phyloP scores from a whole-genome alignment of 192 early-diverging fungal genomes.

The Podila epigama region DNA sequence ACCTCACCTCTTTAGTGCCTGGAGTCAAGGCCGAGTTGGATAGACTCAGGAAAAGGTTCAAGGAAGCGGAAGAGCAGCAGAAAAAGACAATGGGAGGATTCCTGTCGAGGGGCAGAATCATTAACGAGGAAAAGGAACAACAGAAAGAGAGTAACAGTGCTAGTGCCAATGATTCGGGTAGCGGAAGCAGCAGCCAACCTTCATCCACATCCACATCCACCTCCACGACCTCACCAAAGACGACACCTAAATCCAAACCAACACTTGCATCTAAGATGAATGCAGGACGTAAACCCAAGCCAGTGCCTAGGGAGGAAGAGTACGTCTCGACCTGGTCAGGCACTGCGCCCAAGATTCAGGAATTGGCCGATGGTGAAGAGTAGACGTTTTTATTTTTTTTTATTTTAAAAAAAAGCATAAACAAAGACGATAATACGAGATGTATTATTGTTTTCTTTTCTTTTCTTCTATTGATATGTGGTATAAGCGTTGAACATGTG shows the following conservation, averaged over 20 bases:
- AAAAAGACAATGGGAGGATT: constrained; percentile 49
- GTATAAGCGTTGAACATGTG: too few species aligned
- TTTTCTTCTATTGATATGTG: not conserved
- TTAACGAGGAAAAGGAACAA: constrained; percentile 34
- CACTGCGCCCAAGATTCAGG: constrained; percentile 45
- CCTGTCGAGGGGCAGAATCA: constrained; percentile 44
- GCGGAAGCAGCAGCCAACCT: not conserved
- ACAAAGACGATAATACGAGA: not conserved
- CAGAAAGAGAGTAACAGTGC: not conserved
- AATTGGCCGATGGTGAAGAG: constrained; percentile 42
- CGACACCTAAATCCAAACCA: constrained; percentile 28
- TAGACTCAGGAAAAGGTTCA: constrained; percentile 37
- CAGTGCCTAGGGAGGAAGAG: constrained; percentile 16
- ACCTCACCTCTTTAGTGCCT: too few species aligned
- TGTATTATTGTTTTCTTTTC: not conserved
- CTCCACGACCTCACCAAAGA: not conserved
- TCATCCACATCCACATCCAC: not conserved
- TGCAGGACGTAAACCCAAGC: constrained; percentile 6
- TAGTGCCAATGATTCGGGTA: too few species aligned
- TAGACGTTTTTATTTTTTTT: constrained; percentile 1
- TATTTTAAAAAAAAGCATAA: not conserved
- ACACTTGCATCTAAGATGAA: constrained; percentile 22
- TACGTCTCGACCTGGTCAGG: constrained; percentile 38
- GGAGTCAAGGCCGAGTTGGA: constrained; percentile 47
- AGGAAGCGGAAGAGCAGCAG: constrained; percentile 50